Evolutionary conservation across 2,329 filamentous ascomycete species (phyloP), one percentile per base, ranked within the genome.

Genomic region (Pochonia chlamydosporia): DNA sequence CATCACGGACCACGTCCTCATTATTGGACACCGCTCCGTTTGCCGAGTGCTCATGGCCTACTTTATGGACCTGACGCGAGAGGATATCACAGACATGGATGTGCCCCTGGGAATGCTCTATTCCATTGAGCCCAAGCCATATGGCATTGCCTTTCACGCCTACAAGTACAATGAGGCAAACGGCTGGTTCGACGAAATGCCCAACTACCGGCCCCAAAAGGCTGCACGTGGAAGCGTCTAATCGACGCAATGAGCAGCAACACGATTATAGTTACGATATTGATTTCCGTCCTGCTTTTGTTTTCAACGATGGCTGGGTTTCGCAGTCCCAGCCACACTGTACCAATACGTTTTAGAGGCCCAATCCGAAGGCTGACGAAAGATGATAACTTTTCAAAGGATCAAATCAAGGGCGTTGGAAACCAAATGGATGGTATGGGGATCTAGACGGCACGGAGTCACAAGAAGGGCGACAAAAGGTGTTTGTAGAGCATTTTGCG

Each of bases 61-160:
- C 68, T 99, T 99, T 69, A 90, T 93, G 73, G 91, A 95, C 49
- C 74, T 97, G 45, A 90, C 87, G 43, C 78, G 91, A 30, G 85
- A 96, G 53, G 87, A 96, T 60, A 95, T 99, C 51, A 92, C 93
- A 11, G 89, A 96, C 58, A 79, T 99, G 52, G 92, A 97, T 61
- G 88, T 96, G 40, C 93, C 93, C 1, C 73, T 99, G 42, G 93
- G 93, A 16, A 91, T 96, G 75, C 75, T 96, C 7, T 99, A 95
- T 65, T 88, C 90, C 56, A 85, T 99, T 41, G 92, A 99, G 67
- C 93, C 93, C 28, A 96, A 96, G 75, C 93, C 93, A 1, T 99
- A 99, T 56, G 93, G 93, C 13, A 91, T 96, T 49, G 92, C 96
- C 51, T 96, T 97, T 72, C 92, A 95, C 64, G 92, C 90, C 1